phyloP scores from a whole-genome alignment of 495 filamentous ascomycete species.

The Tuber magnatum region DNA sequence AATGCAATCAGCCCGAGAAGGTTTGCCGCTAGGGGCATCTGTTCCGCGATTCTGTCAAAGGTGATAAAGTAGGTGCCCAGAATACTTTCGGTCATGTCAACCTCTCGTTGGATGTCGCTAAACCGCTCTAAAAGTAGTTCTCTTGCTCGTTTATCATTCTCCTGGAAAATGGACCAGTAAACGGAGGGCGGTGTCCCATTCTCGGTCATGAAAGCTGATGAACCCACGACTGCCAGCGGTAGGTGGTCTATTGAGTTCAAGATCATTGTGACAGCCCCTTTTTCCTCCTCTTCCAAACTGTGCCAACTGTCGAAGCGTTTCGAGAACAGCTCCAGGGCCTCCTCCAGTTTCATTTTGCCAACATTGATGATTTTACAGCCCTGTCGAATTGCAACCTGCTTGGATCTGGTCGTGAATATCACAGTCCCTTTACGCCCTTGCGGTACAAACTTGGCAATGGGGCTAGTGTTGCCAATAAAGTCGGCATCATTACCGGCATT shows the following conservation, averaged over 20 bases:
- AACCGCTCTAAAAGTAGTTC: slow-evolving; percentile 16
- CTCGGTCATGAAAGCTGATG: slow-evolving; percentile 37
- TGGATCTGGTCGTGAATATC: too few species aligned
- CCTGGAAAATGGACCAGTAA: slow-evolving; percentile 10
- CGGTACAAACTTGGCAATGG: too few species aligned
- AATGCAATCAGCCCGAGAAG: too few species aligned
- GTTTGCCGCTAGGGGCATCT: too few species aligned
- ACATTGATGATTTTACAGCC: background rate
- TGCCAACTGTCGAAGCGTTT: too few species aligned
- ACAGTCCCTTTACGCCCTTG: too few species aligned
- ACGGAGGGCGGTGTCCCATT: slow-evolving; percentile 15
- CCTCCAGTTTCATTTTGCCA: background rate
- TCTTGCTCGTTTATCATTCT: slow-evolving; percentile 7
- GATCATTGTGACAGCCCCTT: slow-evolving; percentile 9
- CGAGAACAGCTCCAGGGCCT: slow-evolving; percentile 8
- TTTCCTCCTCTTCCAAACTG: background rate
- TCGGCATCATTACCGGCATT: too few species aligned
- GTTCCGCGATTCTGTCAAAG: too few species aligned
- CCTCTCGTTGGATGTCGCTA: slow-evolving; percentile 33
- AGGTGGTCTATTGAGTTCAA: slow-evolving; percentile 36
- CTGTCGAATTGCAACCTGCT: too few species aligned
- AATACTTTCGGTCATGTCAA: too few species aligned
- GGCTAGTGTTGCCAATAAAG: too few species aligned
- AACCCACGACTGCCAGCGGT: slow-evolving; percentile 40
- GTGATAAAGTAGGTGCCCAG: too few species aligned